Conservation (phyloP, 169 alveolate species). For the Plasmodium cynomolgi region DNA sequence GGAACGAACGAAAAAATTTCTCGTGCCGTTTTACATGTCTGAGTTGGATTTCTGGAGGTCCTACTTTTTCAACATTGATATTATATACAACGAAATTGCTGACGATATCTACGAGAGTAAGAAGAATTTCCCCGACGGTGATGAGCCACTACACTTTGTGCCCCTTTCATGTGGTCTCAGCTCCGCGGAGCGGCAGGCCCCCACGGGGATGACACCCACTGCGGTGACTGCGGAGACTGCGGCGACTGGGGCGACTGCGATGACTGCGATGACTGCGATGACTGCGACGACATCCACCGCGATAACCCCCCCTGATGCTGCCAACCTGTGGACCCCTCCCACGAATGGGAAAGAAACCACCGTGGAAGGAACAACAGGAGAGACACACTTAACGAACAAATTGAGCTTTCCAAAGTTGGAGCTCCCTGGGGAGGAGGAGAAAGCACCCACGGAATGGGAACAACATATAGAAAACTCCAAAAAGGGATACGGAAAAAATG, state of each 20-base stretch:
- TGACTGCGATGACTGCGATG: too few relatives aligned
- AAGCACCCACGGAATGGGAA: neutral
- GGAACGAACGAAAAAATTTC: constrained; percentile 15
- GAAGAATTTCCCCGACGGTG: neutral
- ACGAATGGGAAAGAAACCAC: neutral
- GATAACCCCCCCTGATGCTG: neutral
- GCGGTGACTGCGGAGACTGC: too few relatives aligned
- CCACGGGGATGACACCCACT: neutral
- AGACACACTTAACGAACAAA: neutral
- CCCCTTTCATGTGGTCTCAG: neutral
- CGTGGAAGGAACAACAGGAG: neutral
- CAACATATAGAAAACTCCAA: neutral
- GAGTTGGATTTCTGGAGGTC: constrained; percentile 67
- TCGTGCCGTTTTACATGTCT: constrained; percentile 58
- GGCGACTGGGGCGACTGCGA: too few relatives aligned
- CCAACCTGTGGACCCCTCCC: neutral
- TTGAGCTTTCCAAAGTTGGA: neutral
- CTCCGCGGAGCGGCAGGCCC: neutral
- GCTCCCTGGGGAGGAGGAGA: neutral
- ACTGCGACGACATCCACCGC: too few relatives aligned
- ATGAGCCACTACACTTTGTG: neutral
- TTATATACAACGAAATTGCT: constrained; percentile 70
- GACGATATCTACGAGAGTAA: constrained; percentile 42
- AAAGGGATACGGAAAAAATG: neutral
- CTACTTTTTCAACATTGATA: constrained; percentile 65